Base-by-base conservation (phyloP, 805 yeast genomes). In the Schizosaccharomyces cryophilus region DNA sequence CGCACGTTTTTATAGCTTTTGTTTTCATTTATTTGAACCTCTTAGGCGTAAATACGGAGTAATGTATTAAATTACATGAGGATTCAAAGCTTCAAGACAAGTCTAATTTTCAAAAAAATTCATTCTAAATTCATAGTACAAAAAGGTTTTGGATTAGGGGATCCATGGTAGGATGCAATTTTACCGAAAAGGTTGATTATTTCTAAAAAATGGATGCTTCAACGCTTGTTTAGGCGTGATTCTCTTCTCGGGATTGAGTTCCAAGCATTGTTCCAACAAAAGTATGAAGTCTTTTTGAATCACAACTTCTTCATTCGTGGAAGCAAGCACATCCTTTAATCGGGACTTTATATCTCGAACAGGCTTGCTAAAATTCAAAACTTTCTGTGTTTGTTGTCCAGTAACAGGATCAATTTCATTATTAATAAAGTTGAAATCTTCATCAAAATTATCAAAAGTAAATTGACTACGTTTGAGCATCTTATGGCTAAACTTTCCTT, bases 191-290 rank as follows among this genome's bases (percentile, higher is more conserved):
- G 51, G 21, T 13, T 17, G 26, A 19, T 17, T 45, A 5, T 51
- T 51, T 51, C 9, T 51, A 51, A 56, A 40, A 62, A 83, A 74
- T 11, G 81, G 80, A 70, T 83, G 87, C 48, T 70, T 67, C 58
- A 85, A 73, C 26, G 88, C 83, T 60, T 78, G 77, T 29, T 78
- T 78, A 5, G 93, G 86, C 58, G 80, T 75, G 42, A 87, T 78
- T 72, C 96, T 78, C 65, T 79, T 76, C 35, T 73, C 74, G 5
- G 96, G 95, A 66, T 85, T 70, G 61, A 70, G 59, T 29, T 63
- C 62, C 60, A 70, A 63, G 64, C 69, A 64, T 59, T 62, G 63
- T 29, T 70, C 72, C 48, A 70, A 61, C 29, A 70, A 62, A 61
- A 70, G 71, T 5, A 64, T 64, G 56, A 70, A 69, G 38, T 51